A percentile compares a stretch with the other conserved stretches of the same genome.
Conservation (phyloP, 2,329 filamentous ascomycete genomes). For the Colletotrichum simmondsii region DNA sequence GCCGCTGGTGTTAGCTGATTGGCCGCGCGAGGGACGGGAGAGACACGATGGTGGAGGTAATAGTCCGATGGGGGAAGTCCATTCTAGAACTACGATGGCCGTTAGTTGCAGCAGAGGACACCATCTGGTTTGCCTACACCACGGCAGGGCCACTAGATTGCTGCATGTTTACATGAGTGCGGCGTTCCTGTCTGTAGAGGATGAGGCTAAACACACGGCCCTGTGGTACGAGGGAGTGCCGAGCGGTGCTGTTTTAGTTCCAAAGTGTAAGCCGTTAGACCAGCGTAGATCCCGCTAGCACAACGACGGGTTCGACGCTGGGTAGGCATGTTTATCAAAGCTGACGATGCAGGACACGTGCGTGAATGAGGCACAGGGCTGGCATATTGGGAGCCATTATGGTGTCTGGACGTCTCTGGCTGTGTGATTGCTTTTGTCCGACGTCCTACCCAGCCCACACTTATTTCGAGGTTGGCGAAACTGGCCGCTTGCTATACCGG, state of each 20-base stretch:
- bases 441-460: not conserved
- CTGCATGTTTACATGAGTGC: conserved; percentile 9
- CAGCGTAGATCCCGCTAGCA: conserved; percentile 29
- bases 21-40: conserved; percentile 11
- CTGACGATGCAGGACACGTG: conserved; percentile 24
- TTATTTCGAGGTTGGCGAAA: not conserved
- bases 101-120: conserved; percentile 20
- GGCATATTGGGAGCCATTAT: not conserved
- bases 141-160: not conserved
- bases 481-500: not conserved
- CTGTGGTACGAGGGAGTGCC: conserved; percentile 23
- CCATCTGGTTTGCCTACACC: conserved; percentile 4
- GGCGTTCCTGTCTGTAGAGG: conserved; percentile 8
- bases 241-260: conserved; percentile 31
- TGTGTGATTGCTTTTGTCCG: not conserved
- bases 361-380: not conserved
- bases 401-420: not conserved
- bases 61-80: conserved; percentile 35
- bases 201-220: conserved; percentile 32
- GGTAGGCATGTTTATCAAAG: conserved; percentile 21
- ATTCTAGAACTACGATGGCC: conserved; percentile 31
- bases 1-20: conserved; percentile 11
- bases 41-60: conserved; percentile 4
- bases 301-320: conserved; percentile 12
- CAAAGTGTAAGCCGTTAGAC: conserved; percentile 29